Conservation (phyloP, 1,284 basidiomycete species). For the Phellopilus nigrolimitatus region DNA sequence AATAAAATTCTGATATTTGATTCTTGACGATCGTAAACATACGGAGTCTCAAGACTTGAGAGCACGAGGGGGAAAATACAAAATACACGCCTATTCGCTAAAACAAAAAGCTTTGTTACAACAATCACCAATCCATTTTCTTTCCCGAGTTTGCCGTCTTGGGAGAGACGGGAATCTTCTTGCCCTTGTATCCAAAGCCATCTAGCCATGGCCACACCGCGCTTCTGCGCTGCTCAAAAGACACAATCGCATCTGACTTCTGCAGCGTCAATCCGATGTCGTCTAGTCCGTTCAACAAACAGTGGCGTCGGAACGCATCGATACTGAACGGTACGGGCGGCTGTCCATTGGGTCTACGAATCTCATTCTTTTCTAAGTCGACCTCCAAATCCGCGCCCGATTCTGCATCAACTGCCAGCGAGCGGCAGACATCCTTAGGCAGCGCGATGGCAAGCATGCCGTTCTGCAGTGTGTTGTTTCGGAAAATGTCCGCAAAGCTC, state of each 20-base stretch:
- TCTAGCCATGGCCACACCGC: constrained; percentile 90
- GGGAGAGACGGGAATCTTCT: constrained; percentile 55
- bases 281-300: constrained; percentile 90
- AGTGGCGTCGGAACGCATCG: constrained; percentile 87
- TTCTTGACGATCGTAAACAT: too few relatives aligned
- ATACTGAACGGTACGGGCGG: constrained; percentile 70
- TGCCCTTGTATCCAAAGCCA: constrained; percentile 83
- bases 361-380: constrained; percentile 85
- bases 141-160: constrained; percentile 34
- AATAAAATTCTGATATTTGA: too few relatives aligned
- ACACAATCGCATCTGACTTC: constrained; percentile 60
- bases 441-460: constrained; percentile 88
- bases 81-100: not conserved
- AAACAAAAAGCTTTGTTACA: not conserved
- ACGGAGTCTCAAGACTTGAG: too few relatives aligned
- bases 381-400: constrained; percentile 81
- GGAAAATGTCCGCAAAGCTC: constrained; percentile 94
- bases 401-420: constrained; percentile 77
- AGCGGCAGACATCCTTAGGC: constrained; percentile 71
- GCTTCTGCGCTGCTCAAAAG: constrained; percentile 76
- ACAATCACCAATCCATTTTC: constrained; percentile 74
- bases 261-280: constrained; percentile 91
- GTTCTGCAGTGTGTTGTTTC: constrained; percentile 92
- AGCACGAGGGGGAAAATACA: not conserved
- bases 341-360: constrained; percentile 74